Evolutionary conservation across 2,329 filamentous ascomycete genomes (phyloP), one percentile per base, ranked within the genome.

Genomic region (Byssochlamys sp.): DNA sequence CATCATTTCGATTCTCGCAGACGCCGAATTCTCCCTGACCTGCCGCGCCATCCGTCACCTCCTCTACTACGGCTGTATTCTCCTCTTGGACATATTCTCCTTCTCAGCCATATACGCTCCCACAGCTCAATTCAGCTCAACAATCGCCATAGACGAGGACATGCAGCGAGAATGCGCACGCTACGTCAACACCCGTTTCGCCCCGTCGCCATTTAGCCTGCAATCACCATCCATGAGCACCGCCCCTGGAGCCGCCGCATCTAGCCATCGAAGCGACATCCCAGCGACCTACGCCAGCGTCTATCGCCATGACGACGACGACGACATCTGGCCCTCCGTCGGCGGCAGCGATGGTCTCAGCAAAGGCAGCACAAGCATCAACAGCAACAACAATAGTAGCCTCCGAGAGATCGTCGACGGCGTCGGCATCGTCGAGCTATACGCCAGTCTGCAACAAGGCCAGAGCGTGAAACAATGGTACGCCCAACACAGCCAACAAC

Each of bases 71-170:
- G 90, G 92, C 68, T 92, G 90, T 66, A 83, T 96, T 35, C 80
- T 96, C 27, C 82, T 97, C 55, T 83, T 97, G 10, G 94, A 99
- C 74, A 89, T 96, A 65, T 97, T 97, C 78, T 91, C 94, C 71
- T 99, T 97, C 71, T 81, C 86, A 31, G 90, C 89, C 49, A 92
- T 95, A 66, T 99, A 99, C 69, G 91, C 91, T 0, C 86, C 87
- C 0, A 90, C 90, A 0, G 81, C 85, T 0, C 86, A 89, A 39
- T 87, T 99, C 58, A 84, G 87, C 60, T 83, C 86, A 60, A 73
- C 71, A 31, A 95, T 99, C 66, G 80, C 94, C 31, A 80, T 83
- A 49, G 90, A 96, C 67, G 78, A 82, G 48, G 84, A 84, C 57
- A 85, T 95, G 75, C 86, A 95, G 59, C 88, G 90, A 62, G 94